phyloP scores from a whole-genome alignment of 2,329 filamentous ascomycete genomes.

The Diaporthe sp. region DNA sequence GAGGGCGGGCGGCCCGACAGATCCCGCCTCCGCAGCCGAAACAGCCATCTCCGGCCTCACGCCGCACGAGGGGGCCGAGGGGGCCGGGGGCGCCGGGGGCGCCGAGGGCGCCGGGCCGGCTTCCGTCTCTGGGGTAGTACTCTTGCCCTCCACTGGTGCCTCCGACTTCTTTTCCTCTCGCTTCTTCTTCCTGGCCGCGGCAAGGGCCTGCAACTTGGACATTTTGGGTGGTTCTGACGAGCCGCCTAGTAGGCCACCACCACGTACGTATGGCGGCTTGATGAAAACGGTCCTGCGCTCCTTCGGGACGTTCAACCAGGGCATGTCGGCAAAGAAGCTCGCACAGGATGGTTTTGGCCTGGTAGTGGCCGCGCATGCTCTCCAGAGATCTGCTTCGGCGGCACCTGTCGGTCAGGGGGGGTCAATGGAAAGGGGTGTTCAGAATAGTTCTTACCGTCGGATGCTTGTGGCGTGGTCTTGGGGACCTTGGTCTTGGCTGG shows the following conservation, averaged over 20 bases:
- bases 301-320: constrained; percentile 83
- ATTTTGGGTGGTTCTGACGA: constrained; percentile 75
- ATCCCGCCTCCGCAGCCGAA: no score
- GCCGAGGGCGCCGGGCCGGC: no score
- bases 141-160: not conserved
- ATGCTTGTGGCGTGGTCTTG: constrained; percentile 56
- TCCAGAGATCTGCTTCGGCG: constrained; percentile 41
- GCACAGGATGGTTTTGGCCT: constrained; percentile 52
- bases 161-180: constrained; percentile 70
- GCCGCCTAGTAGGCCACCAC: constrained; percentile 84
- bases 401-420: constrained; percentile 40
- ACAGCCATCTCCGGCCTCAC: no score
- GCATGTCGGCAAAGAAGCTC: constrained; percentile 84
- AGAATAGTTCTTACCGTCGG: constrained; percentile 44
- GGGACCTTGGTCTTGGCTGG: constrained; percentile 53
- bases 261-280: constrained; percentile 63
- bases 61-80: no score
- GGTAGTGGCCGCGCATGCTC: constrained; percentile 42
- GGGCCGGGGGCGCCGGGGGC: no score
- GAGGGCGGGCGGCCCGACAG: not conserved
- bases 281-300: constrained; percentile 77
- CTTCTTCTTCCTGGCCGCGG: constrained; percentile 73
- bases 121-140: constrained; percentile 1
- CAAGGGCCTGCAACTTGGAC: constrained; percentile 92
- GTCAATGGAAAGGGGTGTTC: constrained; percentile 32